Evolutionary conservation across 2,329 filamentous ascomycete species (phyloP).

Genomic region (Calonectria ilicicola): DNA sequence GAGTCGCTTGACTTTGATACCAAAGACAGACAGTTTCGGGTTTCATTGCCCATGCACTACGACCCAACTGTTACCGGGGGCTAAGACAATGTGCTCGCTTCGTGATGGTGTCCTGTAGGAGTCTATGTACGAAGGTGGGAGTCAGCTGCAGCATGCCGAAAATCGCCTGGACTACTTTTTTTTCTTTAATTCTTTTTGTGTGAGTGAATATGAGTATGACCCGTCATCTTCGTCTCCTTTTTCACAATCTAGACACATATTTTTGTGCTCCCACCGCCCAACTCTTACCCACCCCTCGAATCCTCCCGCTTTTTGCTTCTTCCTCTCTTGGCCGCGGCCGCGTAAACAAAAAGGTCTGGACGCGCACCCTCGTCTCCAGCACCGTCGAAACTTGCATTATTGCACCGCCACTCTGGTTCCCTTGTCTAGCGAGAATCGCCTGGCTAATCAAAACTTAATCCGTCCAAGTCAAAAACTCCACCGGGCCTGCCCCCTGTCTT

Average conservation of each 20-base stretch:
- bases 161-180: background rate
- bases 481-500: background rate
- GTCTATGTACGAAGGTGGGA: background rate
- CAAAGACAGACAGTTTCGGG: background rate
- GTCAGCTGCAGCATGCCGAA: background rate
- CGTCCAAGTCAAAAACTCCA: conserved; percentile 3
- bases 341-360: conserved; percentile 2
- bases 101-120: background rate
- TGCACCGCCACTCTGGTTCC: conserved; percentile 14
- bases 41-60: conserved; percentile 19
- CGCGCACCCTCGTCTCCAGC: conserved; percentile 2
- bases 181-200: background rate
- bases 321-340: background rate
- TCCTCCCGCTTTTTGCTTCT: background rate
- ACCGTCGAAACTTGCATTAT: conserved; percentile 2
- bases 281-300: background rate
- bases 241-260: background rate
- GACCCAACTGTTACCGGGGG: conserved; percentile 6
- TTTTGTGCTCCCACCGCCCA: background rate
- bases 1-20: background rate
- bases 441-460: conserved; percentile 15
- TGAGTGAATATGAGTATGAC: background rate
- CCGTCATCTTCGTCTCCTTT: background rate
- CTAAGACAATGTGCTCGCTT: background rate
- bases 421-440: background rate